phyloP scores from a whole-genome alignment of 1,284 basidiomycete species.

The Veloboletus limbatus region DNA sequence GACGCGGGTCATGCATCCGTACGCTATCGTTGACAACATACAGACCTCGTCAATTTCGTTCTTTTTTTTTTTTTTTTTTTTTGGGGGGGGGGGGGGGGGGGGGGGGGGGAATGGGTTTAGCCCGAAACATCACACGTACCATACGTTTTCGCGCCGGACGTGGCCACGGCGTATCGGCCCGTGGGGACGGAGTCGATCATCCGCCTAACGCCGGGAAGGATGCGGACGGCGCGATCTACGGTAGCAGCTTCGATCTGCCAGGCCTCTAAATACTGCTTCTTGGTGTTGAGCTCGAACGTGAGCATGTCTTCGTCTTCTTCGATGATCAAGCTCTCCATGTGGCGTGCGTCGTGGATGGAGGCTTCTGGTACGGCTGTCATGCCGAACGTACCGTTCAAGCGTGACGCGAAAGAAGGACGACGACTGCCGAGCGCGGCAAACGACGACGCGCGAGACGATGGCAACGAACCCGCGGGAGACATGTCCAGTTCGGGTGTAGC shows the following conservation, averaged over 20 bases:
- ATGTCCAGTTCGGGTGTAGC: constrained; percentile 39
- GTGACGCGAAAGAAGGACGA: constrained; percentile 50
- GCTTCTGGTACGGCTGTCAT: constrained; percentile 42
- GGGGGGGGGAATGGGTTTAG: too few species aligned
- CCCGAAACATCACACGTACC: too few species aligned
- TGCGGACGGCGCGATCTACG: constrained; percentile 67
- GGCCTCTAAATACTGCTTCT: constrained; percentile 41
- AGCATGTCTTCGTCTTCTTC: constrained; percentile 38
- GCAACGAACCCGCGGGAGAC: constrained; percentile 36
- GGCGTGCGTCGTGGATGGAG: constrained; percentile 36
- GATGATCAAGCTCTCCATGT: constrained; percentile 39
- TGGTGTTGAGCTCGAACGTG: constrained; percentile 28
- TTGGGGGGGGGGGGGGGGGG: too few species aligned
- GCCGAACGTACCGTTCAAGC: constrained; percentile 47
- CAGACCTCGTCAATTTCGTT: neutral
- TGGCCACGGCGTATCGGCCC: constrained; percentile 71
- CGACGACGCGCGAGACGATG: constrained; percentile 43
- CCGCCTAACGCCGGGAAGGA: constrained; percentile 69
- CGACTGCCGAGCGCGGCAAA: constrained; percentile 37
- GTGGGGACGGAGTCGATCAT: constrained; percentile 69
- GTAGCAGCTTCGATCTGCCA: constrained; percentile 61
- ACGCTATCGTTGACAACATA: constrained; percentile 39
- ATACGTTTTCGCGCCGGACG: constrained; percentile 74
- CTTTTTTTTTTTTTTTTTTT: too few species aligned
- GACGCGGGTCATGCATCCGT: constrained; percentile 70